These are phyloP conservation scores for Oryza longistaminata DNA, from an alignment of 176 grass and related monocot species.

Conservation along the genomic window DNA sequence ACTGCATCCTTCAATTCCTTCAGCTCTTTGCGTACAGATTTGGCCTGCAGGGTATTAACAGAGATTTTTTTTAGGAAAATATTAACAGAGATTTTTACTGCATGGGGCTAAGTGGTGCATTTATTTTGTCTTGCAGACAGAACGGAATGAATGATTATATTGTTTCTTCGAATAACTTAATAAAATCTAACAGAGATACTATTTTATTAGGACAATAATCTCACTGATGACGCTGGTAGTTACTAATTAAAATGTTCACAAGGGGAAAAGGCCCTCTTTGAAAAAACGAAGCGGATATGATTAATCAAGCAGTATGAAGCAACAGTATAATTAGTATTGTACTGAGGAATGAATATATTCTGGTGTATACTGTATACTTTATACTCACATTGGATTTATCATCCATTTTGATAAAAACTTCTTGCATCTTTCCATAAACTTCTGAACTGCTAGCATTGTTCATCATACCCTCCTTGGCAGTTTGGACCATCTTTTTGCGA, in stretches of 20 bases:
- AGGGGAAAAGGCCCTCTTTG: background rate
- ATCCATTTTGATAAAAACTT: conserved; percentile 75
- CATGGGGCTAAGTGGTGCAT: background rate
- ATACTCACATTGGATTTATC: conserved; percentile 49
- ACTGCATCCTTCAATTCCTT: conserved; percentile 73
- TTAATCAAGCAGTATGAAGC: conserved; percentile 14
- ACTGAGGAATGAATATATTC: background rate
- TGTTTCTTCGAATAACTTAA: background rate
- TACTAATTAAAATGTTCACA: background rate
- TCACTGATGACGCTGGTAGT: background rate
- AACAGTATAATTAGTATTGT: background rate
- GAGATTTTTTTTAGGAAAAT: background rate
- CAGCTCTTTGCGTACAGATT: conserved; percentile 56
- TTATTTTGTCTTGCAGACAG: background rate
- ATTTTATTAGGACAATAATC: background rate
- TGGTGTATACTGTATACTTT: conserved; percentile 23
- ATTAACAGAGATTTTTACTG: background rate
- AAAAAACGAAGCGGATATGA: background rate
- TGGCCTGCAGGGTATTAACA: conserved; percentile 41
- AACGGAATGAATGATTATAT: conserved; percentile 5
- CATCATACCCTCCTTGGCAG: conserved; percentile 71
- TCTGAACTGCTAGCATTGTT: conserved; percentile 63
- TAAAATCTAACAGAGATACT: background rate
- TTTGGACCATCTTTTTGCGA: conserved; percentile 77
- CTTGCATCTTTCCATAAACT: conserved; percentile 84